Conservation (phyloP, 257 asterid species). For the Solanum rostratum region DNA sequence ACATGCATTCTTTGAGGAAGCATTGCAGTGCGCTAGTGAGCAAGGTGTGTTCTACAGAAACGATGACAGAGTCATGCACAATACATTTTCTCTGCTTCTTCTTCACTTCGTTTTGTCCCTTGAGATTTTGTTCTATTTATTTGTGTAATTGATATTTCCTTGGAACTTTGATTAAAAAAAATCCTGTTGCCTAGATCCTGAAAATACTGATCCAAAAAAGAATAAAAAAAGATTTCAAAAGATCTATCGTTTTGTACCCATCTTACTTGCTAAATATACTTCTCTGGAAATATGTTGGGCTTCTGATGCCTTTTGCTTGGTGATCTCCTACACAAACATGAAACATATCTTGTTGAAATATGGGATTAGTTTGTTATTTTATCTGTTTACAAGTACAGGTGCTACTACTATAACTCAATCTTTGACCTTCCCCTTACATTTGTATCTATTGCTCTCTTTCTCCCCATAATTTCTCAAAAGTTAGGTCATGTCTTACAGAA, state of each 20-base stretch:
- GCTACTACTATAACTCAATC: neutral
- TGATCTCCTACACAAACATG: neutral
- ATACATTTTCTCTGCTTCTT: neutral
- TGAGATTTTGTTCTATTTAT: neutral
- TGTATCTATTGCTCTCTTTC: neutral
- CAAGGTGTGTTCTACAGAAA: slow-evolving; percentile 22
- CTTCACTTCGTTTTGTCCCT: neutral
- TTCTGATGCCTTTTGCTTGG: neutral
- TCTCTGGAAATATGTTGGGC: neutral
- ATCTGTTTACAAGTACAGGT: neutral
- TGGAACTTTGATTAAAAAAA: neutral
- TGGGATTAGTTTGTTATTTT: neutral
- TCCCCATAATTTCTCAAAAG: neutral
- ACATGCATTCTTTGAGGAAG: slow-evolving; percentile 18
- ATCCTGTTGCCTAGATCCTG: neutral
- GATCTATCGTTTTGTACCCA: neutral
- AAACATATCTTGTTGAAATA: neutral
- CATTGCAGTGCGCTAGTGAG: slow-evolving; percentile 16
- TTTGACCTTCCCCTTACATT: neutral
- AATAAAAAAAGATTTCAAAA: neutral
- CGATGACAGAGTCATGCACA: neutral
- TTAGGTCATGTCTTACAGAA: neutral
- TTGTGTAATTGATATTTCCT: neutral
- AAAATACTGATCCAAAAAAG: neutral
- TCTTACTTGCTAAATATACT: neutral